Evolutionary conservation across 108 stramenopile species (phyloP), one percentile per base, ranked within the genome.

Genomic region (Cyclostephanos tholiformis): DNA sequence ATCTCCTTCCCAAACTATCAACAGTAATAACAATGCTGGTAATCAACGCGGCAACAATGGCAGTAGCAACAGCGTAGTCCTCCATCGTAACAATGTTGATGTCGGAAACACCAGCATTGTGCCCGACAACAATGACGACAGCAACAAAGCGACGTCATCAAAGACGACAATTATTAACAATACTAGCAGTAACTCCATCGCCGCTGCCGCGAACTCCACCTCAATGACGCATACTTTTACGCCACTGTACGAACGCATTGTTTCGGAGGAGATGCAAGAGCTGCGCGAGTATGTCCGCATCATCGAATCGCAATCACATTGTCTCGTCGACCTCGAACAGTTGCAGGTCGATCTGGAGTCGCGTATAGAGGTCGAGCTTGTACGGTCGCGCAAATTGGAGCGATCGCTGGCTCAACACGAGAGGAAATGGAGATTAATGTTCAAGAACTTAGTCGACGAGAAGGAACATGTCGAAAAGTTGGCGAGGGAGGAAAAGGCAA

Each of bases 241-340:
- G 20, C 85, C 85, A 20, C 82, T 85, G 38, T 85, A 83, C 67
- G 85, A 85, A 41, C 68, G 85, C 13, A 68, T 85, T 30, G 85
- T 83, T 17, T 68, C 78, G 51, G 85, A 85, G 64, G 85, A 85
- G 70, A 74, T 78, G 39, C 73, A 72, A 41, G 84, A 82, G 57
- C 38, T 82, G 13, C 82, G 77, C 58, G 82, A 79, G 75, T 82
- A 82, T 77, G 59, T 79, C 43, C 77, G 82, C 17, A 52, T 85
- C 23, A 76, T 80, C 58, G 77, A 82, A 66, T 51, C 74, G 14
- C 82, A 83, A 75, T 83, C 80, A 32, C 66, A 61, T 30, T 63
- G 78, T 13, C 52, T 85, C 0, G 23, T 62, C 11, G 77, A 79
- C 14, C 48, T 85, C 10, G 85, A 85, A 51, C 79, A 70, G 17